Evolutionary conservation across 2,329 filamentous ascomycete genomes (phyloP).

Genomic region (Penicillium sp.): DNA sequence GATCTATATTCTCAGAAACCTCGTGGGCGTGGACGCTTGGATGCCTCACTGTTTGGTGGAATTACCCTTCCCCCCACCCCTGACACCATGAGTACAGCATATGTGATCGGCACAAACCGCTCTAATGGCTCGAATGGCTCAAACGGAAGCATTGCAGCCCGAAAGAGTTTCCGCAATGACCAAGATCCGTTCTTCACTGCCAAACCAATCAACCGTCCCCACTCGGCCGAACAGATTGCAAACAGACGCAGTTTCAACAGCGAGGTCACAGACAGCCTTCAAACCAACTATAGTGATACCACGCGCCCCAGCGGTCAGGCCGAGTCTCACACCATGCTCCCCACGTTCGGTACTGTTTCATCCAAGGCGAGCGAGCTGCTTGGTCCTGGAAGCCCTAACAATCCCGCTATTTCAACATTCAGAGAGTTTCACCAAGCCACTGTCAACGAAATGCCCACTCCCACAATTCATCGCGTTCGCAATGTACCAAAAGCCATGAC

Average conservation of each 20-base stretch:
- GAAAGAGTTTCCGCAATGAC: conserved; percentile 23
- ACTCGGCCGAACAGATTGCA: conserved; percentile 38
- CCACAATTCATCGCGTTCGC: conserved; percentile 26
- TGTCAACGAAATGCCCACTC: conserved; percentile 23
- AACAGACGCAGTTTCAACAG: conserved; percentile 35
- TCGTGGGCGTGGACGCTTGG: conserved; percentile 30
- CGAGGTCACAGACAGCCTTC: conserved; percentile 31
- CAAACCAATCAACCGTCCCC: conserved; percentile 29
- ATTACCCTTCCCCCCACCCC: conserved; percentile 43
- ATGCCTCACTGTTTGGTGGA: conserved; percentile 35
- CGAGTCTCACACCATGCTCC: conserved; percentile 35
- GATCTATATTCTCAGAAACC: conserved; percentile 28
- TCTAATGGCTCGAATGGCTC: conserved; percentile 28
- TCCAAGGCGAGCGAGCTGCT: conserved; percentile 29
- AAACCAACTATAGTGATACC: conserved; percentile 35
- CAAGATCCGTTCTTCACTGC: conserved; percentile 26
- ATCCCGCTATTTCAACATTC: conserved; percentile 24
- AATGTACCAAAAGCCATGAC: conserved; percentile 20
- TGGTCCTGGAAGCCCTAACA: conserved; percentile 25
- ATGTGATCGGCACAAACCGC: conserved; percentile 26
- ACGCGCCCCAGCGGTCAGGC: conserved; percentile 25
- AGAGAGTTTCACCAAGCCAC: conserved; percentile 22
- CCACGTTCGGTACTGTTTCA: conserved; percentile 32
- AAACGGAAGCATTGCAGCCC: conserved; percentile 36
- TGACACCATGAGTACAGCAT: conserved; percentile 47